These are phyloP conservation scores for Phaeolepiota aurea DNA, from an alignment of 768 basidiomycete species.

Conservation along the genomic window DNA sequence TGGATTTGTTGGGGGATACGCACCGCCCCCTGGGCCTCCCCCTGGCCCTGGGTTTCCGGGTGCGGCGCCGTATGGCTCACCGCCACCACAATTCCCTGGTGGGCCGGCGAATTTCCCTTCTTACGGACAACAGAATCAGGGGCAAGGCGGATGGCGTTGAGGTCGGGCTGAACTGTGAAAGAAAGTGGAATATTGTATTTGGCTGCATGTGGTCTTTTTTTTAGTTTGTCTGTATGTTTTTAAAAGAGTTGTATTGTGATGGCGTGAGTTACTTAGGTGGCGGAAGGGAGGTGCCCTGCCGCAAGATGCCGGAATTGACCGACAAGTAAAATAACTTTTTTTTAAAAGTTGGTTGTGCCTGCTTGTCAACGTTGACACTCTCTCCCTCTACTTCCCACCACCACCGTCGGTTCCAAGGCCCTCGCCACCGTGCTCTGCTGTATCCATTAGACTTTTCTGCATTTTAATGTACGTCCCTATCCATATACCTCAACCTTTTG, in stretches of 20 bases:
- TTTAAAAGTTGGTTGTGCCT: conserved; percentile 14
- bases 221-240: no score
- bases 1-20: not conserved
- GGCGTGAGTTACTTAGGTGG: no score
- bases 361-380: conserved; percentile 19
- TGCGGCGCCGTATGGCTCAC: not conserved
- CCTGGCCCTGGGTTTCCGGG: not conserved
- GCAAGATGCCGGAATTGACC: conserved; percentile 16
- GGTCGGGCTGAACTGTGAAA: no score
- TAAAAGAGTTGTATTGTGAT: no score
- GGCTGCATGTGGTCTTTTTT: no score
- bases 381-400: conserved; percentile 16
- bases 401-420: conserved; percentile 13
- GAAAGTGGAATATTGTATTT: no score
- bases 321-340: conserved; percentile 19
- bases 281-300: conserved; percentile 1
- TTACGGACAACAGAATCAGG: not conserved
- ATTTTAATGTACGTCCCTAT: conserved; percentile 24
- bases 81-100: not conserved
- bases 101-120: not conserved
- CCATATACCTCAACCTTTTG: conserved; percentile 3
- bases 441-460: conserved; percentile 25
- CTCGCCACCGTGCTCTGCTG: conserved; percentile 19
- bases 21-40: conserved; percentile 3
- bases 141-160: not conserved